Base-by-base conservation (phyloP, 2,329 filamentous ascomycete species). In the Colletotrichum incanum region DNA sequence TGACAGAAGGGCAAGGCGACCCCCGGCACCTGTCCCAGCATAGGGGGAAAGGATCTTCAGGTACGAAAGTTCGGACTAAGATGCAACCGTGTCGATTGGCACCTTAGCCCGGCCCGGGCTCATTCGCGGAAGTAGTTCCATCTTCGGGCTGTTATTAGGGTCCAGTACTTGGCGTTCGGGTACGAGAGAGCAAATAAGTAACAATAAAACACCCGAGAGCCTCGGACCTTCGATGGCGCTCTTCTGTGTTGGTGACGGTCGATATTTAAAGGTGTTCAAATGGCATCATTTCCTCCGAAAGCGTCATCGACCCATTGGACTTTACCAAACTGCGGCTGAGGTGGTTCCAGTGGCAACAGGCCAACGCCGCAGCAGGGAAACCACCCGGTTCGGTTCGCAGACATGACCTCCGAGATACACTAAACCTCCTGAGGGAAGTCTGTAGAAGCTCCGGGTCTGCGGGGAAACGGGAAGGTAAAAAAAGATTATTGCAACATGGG, bases 31-130 rank as follows among this genome's bases (percentile, higher is more conserved):
- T 47, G 31, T 14, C 6, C 45, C 41, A 26, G 50, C 43, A 5
- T 2, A 58, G 58, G n/a, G 26, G 65, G 58, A 58, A 71, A 45
- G 6, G 58, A 68, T 71, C 65, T 71, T 68, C 65, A 63, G 68
- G 68, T 3, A 59, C 56, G 28, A 39, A 65, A 47, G 20, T 52
- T 54, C 18, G 56, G 34, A 45, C 41, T 23, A 55, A 12, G 41
- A 49, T 31, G 56, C 56, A 50, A 39, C 41, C 45, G 6, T 47
- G 39, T 9, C 6, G 37, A 39, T 26, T 43, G n/a, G 31, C 28
- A n/a, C 43, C 16, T n/a, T 52, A 28, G 31, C 45, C 11, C 18
- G 14, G 12, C 34, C 14, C 47, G 26, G 60, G 45, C 41, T 23
- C 28, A 16, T 23, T 28, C 28, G 28, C 54, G 31, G 34, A 37